Percentiles rank a stretch among this genome's conserved stretches.
Evolutionary conservation across 169 alveolate genomes (phyloP).

Genomic region (Eimeria acervulina): DNA sequence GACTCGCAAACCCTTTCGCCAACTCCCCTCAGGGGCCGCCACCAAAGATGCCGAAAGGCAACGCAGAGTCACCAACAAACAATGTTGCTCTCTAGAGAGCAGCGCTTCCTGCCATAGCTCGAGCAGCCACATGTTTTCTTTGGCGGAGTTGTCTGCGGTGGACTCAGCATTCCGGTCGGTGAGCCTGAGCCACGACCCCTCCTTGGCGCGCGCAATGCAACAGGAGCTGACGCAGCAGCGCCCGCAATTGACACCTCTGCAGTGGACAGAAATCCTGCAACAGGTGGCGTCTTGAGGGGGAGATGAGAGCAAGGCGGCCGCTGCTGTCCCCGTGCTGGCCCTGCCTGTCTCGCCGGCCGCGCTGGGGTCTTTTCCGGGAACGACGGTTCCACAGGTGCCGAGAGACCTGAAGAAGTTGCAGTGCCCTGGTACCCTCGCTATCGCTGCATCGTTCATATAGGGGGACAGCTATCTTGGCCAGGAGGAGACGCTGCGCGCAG

Average conservation of each 20-base stretch:
- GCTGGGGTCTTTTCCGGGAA: slow-evolving; percentile 9
- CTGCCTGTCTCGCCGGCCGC: background rate
- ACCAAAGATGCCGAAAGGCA: background rate
- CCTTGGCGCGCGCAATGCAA: slow-evolving; percentile 61
- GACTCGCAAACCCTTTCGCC: background rate
- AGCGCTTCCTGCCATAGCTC: slow-evolving; percentile 52
- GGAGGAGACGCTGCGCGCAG: background rate
- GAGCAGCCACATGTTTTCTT: slow-evolving; percentile 35
- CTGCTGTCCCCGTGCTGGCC: slow-evolving; percentile 22
- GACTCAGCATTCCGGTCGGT: slow-evolving; percentile 65
- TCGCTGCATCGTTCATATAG: background rate
- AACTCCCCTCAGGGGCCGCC: background rate
- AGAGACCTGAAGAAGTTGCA: slow-evolving; percentile 15
- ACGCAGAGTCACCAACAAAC: background rate
- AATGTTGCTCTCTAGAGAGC: slow-evolving; percentile 64
- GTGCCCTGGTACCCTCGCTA: slow-evolving; percentile 40
- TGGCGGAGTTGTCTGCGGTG: slow-evolving; percentile 59
- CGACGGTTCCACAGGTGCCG: background rate
- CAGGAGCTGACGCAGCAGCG: slow-evolving; percentile 56
- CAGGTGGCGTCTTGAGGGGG: slow-evolving; percentile 63
- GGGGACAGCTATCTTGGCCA: background rate
- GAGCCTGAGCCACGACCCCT: slow-evolving; percentile 63
- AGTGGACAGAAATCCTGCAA: slow-evolving; percentile 25
- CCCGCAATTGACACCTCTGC: slow-evolving; percentile 20
- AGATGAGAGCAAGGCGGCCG: slow-evolving; percentile 13